Base-by-base conservation (phyloP, 2,329 filamentous ascomycete genomes). In the Reticulascus tulasneorum region DNA sequence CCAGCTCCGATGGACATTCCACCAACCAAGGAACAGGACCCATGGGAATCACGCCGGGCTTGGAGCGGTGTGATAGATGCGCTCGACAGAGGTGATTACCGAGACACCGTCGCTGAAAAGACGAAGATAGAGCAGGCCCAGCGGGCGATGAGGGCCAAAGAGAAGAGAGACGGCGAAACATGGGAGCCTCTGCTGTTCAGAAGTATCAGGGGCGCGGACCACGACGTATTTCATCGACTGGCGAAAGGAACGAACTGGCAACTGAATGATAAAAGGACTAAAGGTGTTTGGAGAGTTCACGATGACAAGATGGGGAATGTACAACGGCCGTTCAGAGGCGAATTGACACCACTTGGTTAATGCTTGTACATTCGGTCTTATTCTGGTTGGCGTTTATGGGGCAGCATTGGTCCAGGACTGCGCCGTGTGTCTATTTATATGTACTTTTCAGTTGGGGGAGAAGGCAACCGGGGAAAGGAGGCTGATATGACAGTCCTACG, bases 51-150 rank as follows among this genome's bases (percentile, higher is more conserved):
- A 8, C 75, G 88, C 9, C 74, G 79, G 24, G 89, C 89, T 1
- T 95, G 89, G 89, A 68, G 69, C 21, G 82, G 82, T 44, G 88
- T 95, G 4, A 82, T 86, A 0, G 69, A 73, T 4, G 85, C 80
- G 17, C 84, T 95, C 38, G 62, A 69, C n/a, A 71, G 69, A 40
- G 84, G 84, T 17, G 82, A 95, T 52, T 84, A 91, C 73, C 79
- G 88, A 37, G 67, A 70, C 6, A 85, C 84, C 0, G 76, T 77
- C 0, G 60, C 62, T 1, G 83, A 89, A 53, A 95, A 95, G 66
- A 77, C 75, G 7, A 79, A 82, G 53, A 85, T 95, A 38, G 89
- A 95, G 59, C 83, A 90, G 51, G 77, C 79, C 19, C 89, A 95
- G 64, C 74, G 89, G 11, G 78, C 83, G 42, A 69, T 91, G 66